A percentile compares a stretch with the other conserved stretches of the same genome.
These are phyloP conservation scores for Verticillium dahliae DNA, from an alignment of 2,329 filamentous ascomycete species.

Conservation along the genomic window DNA sequence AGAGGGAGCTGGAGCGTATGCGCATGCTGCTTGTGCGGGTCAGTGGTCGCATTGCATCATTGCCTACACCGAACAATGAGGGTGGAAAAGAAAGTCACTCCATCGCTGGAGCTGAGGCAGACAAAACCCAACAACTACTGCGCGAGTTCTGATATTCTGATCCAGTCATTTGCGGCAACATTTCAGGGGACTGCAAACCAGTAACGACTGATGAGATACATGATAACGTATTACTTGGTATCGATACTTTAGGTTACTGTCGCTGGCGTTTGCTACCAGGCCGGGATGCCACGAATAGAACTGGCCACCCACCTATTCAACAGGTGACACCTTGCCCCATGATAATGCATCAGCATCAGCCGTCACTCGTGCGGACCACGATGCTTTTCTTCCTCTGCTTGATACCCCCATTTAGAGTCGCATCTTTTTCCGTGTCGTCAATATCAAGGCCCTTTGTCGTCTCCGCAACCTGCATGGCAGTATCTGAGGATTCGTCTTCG, in stretches of 20 bases:
- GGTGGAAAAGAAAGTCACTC: constrained; percentile 20
- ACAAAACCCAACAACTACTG: constrained; percentile 35
- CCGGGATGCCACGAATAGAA: too few species aligned
- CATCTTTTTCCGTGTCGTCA: constrained; percentile 39
- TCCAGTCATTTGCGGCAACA: background rate
- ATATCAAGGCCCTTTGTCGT: constrained; percentile 31
- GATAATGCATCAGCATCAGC: background rate
- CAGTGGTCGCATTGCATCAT: constrained; percentile 40
- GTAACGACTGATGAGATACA: background rate
- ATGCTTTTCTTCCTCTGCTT: constrained; percentile 28
- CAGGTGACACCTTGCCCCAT: too few species aligned
- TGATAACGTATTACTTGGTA: background rate
- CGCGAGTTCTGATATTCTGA: constrained; percentile 25
- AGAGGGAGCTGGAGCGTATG: constrained; percentile 61
- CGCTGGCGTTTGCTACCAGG: too few species aligned
- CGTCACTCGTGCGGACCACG: background rate
- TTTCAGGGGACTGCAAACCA: background rate
- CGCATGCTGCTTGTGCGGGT: constrained; percentile 56
- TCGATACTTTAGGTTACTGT: background rate
- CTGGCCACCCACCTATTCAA: too few species aligned
- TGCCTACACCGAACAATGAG: constrained; percentile 21
- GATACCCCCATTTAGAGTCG: constrained; percentile 27
- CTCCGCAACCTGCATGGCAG: constrained; percentile 20
- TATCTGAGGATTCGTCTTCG: background rate
- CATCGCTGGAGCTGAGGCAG: constrained; percentile 31